A percentile compares a stretch with the other conserved stretches of the same genome.
These are phyloP conservation scores for Penicillium vulpinum DNA, from an alignment of 2,329 filamentous ascomycete genomes.

Conservation along the genomic window DNA sequence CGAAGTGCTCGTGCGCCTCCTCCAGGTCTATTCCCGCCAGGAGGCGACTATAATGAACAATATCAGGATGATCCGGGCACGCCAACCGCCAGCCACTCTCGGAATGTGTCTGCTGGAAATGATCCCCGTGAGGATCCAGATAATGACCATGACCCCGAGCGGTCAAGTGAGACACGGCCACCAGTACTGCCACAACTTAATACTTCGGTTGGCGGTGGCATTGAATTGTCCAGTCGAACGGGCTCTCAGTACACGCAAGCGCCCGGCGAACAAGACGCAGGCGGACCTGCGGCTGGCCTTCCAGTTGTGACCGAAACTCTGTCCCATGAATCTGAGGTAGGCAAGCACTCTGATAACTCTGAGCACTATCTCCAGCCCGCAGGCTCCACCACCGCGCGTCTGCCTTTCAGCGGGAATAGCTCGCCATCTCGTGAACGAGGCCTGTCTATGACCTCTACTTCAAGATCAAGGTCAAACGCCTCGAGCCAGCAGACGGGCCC, in stretches of 20 bases:
- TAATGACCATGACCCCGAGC: slow-evolving; percentile 15
- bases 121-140: slow-evolving; percentile 32
- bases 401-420: slow-evolving; percentile 44
- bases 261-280: slow-evolving; percentile 26
- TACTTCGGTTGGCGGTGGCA: slow-evolving; percentile 51
- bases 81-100: slow-evolving; percentile 23
- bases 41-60: slow-evolving; percentile 64
- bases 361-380: slow-evolving; percentile 27
- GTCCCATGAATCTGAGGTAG: slow-evolving; percentile 14
- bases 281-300: slow-evolving; percentile 14
- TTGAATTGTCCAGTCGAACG: slow-evolving; percentile 64
- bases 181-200: slow-evolving; percentile 62
- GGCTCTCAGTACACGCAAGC: slow-evolving; percentile 59
- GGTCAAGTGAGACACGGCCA: slow-evolving; percentile 31
- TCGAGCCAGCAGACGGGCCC: slow-evolving; percentile 38
- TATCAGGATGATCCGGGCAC: slow-evolving; percentile 56
- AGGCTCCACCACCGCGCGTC: slow-evolving; percentile 33
- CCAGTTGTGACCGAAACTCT: slow-evolving; percentile 23
- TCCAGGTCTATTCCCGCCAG: slow-evolving; percentile 60
- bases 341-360: slow-evolving; percentile 8
- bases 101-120: slow-evolving; percentile 27
- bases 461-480: slow-evolving; percentile 31
- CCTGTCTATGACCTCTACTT: slow-evolving; percentile 40
- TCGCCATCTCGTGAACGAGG: slow-evolving; percentile 39
- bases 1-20: slow-evolving; percentile 83